phyloP scores from a whole-genome alignment of 805 yeast genomes.

The Kuraishia piskuri region DNA sequence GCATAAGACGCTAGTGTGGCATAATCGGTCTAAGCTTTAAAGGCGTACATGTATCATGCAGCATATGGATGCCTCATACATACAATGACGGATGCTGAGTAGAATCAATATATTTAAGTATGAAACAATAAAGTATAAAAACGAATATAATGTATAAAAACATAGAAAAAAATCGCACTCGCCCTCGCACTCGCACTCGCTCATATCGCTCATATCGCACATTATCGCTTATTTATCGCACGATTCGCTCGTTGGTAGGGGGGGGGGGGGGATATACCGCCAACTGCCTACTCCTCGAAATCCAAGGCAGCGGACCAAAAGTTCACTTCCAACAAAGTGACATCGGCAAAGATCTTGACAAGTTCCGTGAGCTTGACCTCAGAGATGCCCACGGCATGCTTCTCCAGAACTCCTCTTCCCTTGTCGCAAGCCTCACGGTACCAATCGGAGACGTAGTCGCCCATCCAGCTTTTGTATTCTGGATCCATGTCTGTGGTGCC shows the following conservation, averaged over 20 bases:
- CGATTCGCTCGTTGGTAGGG: background rate
- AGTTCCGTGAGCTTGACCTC: constrained; percentile 39
- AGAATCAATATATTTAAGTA: too few species aligned
- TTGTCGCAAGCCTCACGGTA: constrained; percentile 41
- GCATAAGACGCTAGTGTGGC: too few species aligned
- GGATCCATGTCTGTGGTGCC: constrained; percentile 17
- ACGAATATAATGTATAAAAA: too few species aligned
- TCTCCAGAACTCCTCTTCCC: constrained; percentile 43
- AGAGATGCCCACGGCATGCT: constrained; percentile 29
- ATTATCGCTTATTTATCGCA: background rate
- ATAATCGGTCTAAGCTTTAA: too few species aligned
- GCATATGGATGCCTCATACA: too few species aligned
- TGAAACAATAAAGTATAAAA: too few species aligned
- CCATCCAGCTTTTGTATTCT: constrained; percentile 46
- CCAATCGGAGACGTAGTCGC: constrained; percentile 52
- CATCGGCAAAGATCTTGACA: constrained; percentile 50
- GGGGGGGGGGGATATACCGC: too few species aligned
- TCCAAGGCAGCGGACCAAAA: constrained; percentile 43
- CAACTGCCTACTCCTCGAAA: background rate
- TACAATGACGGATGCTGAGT: too few species aligned
- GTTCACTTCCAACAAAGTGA: constrained; percentile 48
- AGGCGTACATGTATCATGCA: too few species aligned
- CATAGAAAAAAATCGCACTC: too few species aligned
- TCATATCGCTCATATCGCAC: background rate
- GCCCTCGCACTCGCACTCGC: background rate